Evolutionary conservation across 495 filamentous ascomycete species (phyloP), one percentile per base, ranked within the genome.

Genomic region (Poronia punctata): DNA sequence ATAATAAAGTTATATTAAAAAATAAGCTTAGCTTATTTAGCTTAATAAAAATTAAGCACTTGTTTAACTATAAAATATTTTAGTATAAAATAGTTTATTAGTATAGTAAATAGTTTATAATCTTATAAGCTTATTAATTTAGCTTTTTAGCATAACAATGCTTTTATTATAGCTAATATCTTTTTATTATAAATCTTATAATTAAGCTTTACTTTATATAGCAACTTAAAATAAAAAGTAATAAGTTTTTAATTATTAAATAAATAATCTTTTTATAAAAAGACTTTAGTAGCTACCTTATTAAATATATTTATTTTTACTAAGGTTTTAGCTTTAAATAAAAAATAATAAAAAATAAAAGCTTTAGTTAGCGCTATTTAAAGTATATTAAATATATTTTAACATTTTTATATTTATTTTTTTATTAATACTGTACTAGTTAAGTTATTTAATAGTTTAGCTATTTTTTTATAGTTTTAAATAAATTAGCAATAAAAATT

Each of bases 171-270:
- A n/a, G n/a, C n/a, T n/a, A n/a, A n/a, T n/a, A n/a, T n/a, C n/a
- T n/a, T n/a, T n/a, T n/a, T n/a, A n/a, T n/a, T n/a, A n/a, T n/a
- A n/a, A n/a, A n/a, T n/a, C n/a, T n/a, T n/a, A n/a, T n/a, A n/a
- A n/a, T n/a, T n/a, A n/a, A n/a, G n/a, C n/a, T n/a, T n/a, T n/a
- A n/a, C n/a, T n/a, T n/a, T n/a, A n/a, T n/a, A n/a, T n/a, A n/a
- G n/a, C n/a, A n/a, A n/a, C n/a, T n/a, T n/a, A n/a, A n/a, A n/a
- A n/a, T n/a, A n/a, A n/a, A n/a, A n/a, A n/a, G n/a, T n/a, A n/a
- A n/a, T n/a, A n/a, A n/a, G n/a, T n/a, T n/a, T n/a, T n/a, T 35
- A 35, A 21, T 35, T 6, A 15, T 19, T 35, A 35, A 35, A 35
- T 17, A 35, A 6, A 26, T 26, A 6, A 26, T 6, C 11, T 6